Evolutionary conservation across 352 stramenopile genomes (phyloP), one percentile per base, ranked within the genome.

Genomic region (Globisporangium polare): DNA sequence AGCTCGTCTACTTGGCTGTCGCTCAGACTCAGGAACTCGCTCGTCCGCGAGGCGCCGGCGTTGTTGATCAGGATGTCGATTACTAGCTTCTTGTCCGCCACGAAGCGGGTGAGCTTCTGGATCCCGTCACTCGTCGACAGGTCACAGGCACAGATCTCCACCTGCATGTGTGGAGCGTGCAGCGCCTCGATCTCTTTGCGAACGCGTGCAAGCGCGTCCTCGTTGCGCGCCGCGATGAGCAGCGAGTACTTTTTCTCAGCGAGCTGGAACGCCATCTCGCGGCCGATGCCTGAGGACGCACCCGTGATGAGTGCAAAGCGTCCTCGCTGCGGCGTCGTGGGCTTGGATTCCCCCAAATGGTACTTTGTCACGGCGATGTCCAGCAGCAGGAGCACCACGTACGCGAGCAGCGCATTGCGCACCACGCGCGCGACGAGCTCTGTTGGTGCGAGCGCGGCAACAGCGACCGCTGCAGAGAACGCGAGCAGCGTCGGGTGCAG

Each of bases 41-140:
- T 49, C 22, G 37, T 51, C 33, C 41, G 29, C 39, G 53, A 51
- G 22, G 53, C 53, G 2, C 35, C 35, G 24, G 81, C 85, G 55
- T 86, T 90, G 55, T 94, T 93, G 57, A 94, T 72, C 24, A 95
- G 71, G 24, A 95, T 83, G 53, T 93, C 83, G 18, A 93, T 70
- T 5, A 67, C 56, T 3, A 87, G 53, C 39, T 77, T 67, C 60
- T 88, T 77, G n/a, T 80, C 61, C 13, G 1, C 49, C 9, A 80
- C 59, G 31, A 76, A 78, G 0, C 65, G 53, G 12, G 80, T 49
- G 29, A 91, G 66, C 20, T 35, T 65, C 22, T 75, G 45, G 39
- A 87, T 58, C 7, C 78, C 79, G 0, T n/a, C 33, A 3, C 69
- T 26, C 0, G 70, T 78, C 18, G 71, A 63, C 41, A 92, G 60